Percentiles rank a stretch among this genome's conserved stretches.
phyloP scores from a whole-genome alignment of 2,329 filamentous ascomycete species.

The Thermothelomyces thermophilus region DNA sequence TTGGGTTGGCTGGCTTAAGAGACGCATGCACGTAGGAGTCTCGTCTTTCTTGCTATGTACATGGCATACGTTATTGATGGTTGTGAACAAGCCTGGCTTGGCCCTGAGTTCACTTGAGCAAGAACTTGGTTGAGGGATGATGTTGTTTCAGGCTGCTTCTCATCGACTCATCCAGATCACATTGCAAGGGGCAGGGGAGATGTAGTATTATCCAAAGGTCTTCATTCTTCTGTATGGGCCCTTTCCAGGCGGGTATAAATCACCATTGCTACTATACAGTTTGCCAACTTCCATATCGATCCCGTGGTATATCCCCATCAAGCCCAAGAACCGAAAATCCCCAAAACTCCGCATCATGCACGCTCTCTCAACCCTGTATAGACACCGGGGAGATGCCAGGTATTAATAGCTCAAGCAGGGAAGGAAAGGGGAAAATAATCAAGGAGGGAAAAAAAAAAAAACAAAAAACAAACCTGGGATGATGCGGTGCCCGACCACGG shows the following conservation, averaged over 20 bases:
- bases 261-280: slow-evolving; percentile 10
- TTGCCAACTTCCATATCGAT: background rate
- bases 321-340: background rate
- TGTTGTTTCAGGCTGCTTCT: too few relatives aligned
- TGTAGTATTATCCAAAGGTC: background rate
- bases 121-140: too few relatives aligned
- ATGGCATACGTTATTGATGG: too few relatives aligned
- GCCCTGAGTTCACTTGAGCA: too few relatives aligned
- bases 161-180: too few relatives aligned
- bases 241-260: slow-evolving; percentile 12
- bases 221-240: slow-evolving; percentile 11
- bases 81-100: too few relatives aligned
- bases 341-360: slow-evolving; percentile 17
- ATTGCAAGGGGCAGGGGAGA: background rate
- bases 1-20: too few relatives aligned
- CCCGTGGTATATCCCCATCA: slow-evolving; percentile 16
- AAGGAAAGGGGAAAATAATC: background rate
- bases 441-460: background rate
- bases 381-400: slow-evolving; percentile 1
- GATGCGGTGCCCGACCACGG: background rate
- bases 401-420: background rate
- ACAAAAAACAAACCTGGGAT: background rate
- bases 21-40: too few relatives aligned
- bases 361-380: slow-evolving; percentile 10
- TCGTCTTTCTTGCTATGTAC: too few relatives aligned